Evolutionary conservation across 805 yeast species (phyloP), one percentile per base, ranked within the genome.

Genomic region (Cyberlindnera suaveolens): DNA sequence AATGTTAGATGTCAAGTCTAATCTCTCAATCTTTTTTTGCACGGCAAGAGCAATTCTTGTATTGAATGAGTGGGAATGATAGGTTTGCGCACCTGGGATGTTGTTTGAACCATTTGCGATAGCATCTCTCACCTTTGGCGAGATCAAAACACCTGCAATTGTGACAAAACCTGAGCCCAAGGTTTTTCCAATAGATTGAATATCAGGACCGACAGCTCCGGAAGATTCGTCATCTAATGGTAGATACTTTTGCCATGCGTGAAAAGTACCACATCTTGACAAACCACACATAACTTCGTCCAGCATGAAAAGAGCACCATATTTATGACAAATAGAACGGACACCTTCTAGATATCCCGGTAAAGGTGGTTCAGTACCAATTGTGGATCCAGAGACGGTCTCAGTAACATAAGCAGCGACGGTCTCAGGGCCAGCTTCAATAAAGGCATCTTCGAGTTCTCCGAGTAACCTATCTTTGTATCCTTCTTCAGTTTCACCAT

Each of bases 221-320:
- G 60, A 47, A 44, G 40, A 58, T 44, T 66, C 67, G 11, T 23
- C 27, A 23, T 23, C 27, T 23, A 23, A 23, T 9, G 27, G 27
- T 6, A 23, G 27, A 23, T 23, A 23, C 27, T 23, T 23, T 46
- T 70, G 72, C 70, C 75, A 73, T 31, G 72, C 74, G 56, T 62
- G 66, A 52, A 65, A 65, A 13, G 68, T 58, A 35, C 79, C 79
- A 54, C 70, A 65, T 49, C 80, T 65, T 20, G 79, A 80, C 43
- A 71, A 60, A 27, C 80, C 80, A 54, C 77, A 72, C 78, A 75
- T 74, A 35, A 75, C 74, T 59, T 75, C 80, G 54, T 75, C 80
- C 40, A 73, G 57, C 57, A 72, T 65, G 53, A 75, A 61, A 44
- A 74, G 57, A 19, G 71, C 70, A 38, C 74, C 78, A 53, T 74